Percentiles rank a stretch among this genome's conserved stretches.
Evolutionary conservation across 306 rosid species (phyloP).

Genomic region (Clitoria ternatea): DNA sequence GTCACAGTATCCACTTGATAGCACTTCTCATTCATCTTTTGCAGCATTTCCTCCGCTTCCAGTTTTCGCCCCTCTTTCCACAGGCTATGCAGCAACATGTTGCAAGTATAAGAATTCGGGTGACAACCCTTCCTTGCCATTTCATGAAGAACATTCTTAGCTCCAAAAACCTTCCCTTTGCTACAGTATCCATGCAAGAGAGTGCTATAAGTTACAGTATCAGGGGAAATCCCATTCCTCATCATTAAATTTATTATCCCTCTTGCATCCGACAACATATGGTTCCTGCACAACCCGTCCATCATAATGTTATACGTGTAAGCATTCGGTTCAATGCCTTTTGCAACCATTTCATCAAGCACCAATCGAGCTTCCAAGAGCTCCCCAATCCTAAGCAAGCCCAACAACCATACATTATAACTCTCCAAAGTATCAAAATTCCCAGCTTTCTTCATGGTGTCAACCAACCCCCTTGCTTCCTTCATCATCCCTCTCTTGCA

Average conservation of each 20-base stretch:
- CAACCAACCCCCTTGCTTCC: slow-evolving; percentile 68
- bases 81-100: slow-evolving; percentile 76
- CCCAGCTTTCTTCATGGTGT: slow-evolving; percentile 48
- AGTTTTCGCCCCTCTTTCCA: slow-evolving; percentile 80
- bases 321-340: slow-evolving; percentile 53
- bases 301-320: slow-evolving; percentile 74
- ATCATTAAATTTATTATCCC: slow-evolving; percentile 53
- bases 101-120: slow-evolving; percentile 85
- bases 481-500: slow-evolving; percentile 70
- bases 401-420: slow-evolving; percentile 76
- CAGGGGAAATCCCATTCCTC: slow-evolving; percentile 52
- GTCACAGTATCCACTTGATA: slow-evolving; percentile 72
- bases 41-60: slow-evolving; percentile 80
- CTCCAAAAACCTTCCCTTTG: slow-evolving; percentile 65
- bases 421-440: slow-evolving; percentile 45
- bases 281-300: slow-evolving; percentile 68
- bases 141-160: slow-evolving; percentile 66
- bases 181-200: slow-evolving; percentile 78
- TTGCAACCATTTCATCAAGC: slow-evolving; percentile 64
- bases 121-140: slow-evolving; percentile 59
- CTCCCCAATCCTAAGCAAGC: slow-evolving; percentile 57
- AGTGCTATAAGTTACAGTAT: slow-evolving; percentile 66
- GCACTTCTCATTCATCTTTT: slow-evolving; percentile 69
- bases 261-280: slow-evolving; percentile 76
- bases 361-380: slow-evolving; percentile 59